Percentiles rank a stretch among this genome's conserved stretches.
These are phyloP conservation scores for Leptomonas seymouri DNA, from an alignment of 208 protist genomes.

Conservation along the genomic window DNA sequence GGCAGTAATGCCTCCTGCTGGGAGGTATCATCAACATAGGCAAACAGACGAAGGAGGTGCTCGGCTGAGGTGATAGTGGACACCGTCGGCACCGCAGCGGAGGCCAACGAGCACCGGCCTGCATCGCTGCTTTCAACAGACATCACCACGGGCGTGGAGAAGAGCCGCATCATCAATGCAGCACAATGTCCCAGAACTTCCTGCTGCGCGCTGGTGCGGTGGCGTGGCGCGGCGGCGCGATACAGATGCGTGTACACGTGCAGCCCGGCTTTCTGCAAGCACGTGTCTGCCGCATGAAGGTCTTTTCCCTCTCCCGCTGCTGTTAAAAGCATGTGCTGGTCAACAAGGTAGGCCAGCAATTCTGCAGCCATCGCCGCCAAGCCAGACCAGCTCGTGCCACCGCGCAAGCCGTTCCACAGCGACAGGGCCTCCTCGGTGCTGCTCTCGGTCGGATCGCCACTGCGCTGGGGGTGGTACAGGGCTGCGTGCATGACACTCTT, in stretches of 20 bases:
- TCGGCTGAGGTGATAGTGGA: slow-evolving; percentile 19
- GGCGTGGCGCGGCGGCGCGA: slow-evolving; percentile 7
- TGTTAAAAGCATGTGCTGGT: slow-evolving; percentile 13
- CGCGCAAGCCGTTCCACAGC: slow-evolving; percentile 42
- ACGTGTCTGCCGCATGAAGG: neutral
- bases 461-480: slow-evolving; percentile 28
- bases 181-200: slow-evolving; percentile 19
- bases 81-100: slow-evolving; percentile 15
- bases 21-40: slow-evolving; percentile 6
- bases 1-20: slow-evolving; percentile 26
- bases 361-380: slow-evolving; percentile 44
- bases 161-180: slow-evolving; percentile 20
- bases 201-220: slow-evolving; percentile 21
- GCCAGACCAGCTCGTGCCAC: slow-evolving; percentile 40
- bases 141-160: slow-evolving; percentile 3
- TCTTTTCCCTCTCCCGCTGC: neutral
- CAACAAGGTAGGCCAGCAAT: slow-evolving; percentile 34
- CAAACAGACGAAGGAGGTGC: slow-evolving; percentile 29
- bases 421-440: slow-evolving; percentile 40
- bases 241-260: slow-evolving; percentile 21
- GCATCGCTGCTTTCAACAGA: neutral
- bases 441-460: slow-evolving; percentile 4
- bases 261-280: slow-evolving; percentile 18
- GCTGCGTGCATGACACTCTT: slow-evolving; percentile 55
- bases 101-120: too few relatives aligned